Conservation (phyloP, 345 rosid species). For the Brassica cretica region DNA sequence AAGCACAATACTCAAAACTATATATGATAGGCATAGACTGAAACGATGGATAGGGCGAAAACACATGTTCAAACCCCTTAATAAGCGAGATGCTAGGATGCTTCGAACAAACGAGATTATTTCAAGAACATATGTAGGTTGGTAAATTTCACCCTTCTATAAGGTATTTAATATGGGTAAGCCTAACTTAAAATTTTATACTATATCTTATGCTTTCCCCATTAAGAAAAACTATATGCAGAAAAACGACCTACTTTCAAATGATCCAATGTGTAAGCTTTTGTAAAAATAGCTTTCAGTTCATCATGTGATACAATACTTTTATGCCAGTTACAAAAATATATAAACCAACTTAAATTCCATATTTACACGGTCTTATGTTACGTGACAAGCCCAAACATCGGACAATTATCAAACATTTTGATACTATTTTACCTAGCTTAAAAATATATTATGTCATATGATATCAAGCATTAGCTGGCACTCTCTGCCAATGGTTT, state of each 20-base stretch:
- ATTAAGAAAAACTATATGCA: conserved; percentile 17
- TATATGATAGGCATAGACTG: not conserved
- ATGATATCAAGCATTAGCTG: not conserved
- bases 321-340: conserved; percentile 13
- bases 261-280: conserved; percentile 17
- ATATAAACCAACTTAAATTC: conserved; percentile 16
- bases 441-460: not conserved
- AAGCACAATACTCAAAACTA: not conserved
- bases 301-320: conserved; percentile 31
- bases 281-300: conserved; percentile 33
- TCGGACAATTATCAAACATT: conserved; percentile 18
- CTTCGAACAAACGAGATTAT: conserved; percentile 8
- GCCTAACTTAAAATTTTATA: conserved; percentile 35
- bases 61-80: not conserved
- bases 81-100: not conserved
- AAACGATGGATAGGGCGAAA: not conserved
- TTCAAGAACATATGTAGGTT: conserved; percentile 13
- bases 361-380: conserved; percentile 23
- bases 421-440: not conserved
- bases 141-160: conserved; percentile 31
- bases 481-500: not conserved
- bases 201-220: not conserved
- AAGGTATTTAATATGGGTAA: conserved; percentile 28
- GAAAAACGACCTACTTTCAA: conserved; percentile 36
- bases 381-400: conserved; percentile 28